Conservation (phyloP, 495 filamentous ascomycete species). For the Penicillium macrosclerotiorum region DNA sequence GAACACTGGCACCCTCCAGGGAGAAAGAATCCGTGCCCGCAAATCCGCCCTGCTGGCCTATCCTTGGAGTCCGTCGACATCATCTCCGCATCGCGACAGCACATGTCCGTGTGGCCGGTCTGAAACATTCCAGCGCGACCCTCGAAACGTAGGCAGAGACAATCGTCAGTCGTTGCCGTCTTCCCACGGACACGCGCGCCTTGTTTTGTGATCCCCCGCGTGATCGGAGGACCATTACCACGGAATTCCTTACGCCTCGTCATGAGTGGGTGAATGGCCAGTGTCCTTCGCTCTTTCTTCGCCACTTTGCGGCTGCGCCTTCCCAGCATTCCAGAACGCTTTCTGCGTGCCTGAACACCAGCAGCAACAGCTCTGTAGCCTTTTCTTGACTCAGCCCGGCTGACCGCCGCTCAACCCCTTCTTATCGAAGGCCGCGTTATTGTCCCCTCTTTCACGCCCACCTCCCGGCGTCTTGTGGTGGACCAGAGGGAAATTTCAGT, state of each 20-base stretch:
- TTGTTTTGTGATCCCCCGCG: constrained; percentile 22
- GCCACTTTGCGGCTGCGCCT: constrained; percentile 19
- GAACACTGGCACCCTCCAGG: too few relatives aligned
- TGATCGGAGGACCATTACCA: constrained; percentile 1
- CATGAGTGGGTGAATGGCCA: constrained; percentile 21
- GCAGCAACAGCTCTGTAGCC: not conserved
- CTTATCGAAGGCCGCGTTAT: not conserved
- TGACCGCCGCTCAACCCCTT: not conserved
- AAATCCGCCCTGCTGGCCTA: constrained; percentile 1
- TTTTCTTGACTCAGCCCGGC: constrained; percentile 11
- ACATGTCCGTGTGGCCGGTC: constrained; percentile 16
- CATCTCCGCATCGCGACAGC: constrained; percentile 7
- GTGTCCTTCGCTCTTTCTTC: constrained; percentile 2
- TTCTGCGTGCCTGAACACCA: constrained; percentile 1
- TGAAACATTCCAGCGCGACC: constrained; percentile 27
- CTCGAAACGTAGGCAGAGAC: constrained; percentile 3
- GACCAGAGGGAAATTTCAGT: not conserved
- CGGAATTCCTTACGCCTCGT: constrained; percentile 16
- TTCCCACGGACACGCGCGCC: constrained; percentile 1
- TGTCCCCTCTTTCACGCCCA: not conserved
- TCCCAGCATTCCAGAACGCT: constrained; percentile 22
- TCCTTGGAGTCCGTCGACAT: constrained; percentile 6
- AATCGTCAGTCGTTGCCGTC: not conserved
- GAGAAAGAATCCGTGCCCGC: constrained; percentile 4
- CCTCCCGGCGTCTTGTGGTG: constrained; percentile 1